Conservation (phyloP, 148 eudicot genomes). For the Selenicereus undatus region DNA sequence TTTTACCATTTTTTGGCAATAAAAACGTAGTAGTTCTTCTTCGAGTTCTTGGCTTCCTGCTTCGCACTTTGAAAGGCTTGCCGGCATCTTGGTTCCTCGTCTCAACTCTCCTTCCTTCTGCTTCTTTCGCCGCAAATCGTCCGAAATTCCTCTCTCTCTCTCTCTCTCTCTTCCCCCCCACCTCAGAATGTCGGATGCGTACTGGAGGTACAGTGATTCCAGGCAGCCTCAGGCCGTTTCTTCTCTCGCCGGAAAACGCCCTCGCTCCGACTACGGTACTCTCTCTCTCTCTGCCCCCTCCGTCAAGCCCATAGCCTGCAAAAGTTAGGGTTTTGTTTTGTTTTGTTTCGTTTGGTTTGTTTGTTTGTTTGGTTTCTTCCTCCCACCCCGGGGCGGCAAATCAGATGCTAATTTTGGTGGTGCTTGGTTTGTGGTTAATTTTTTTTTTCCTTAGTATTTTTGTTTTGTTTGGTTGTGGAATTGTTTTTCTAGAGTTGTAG, state of each 20-base stretch:
- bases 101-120: too few relatives aligned
- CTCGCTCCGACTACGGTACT: conserved; percentile 60
- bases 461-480: not conserved
- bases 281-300: not conserved
- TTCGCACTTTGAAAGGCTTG: too few relatives aligned
- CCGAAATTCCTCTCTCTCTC: not conserved
- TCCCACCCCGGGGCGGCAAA: too few relatives aligned
- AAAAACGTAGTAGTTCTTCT: too few relatives aligned
- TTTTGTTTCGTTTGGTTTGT: too few relatives aligned
- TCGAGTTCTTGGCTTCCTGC: too few relatives aligned
- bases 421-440: not conserved
- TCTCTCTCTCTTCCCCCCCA: not conserved
- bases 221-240: conserved; percentile 36
- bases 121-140: not conserved
- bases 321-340: conserved; percentile 19
- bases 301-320: too few relatives aligned
- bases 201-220: conserved; percentile 52
- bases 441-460: not conserved
- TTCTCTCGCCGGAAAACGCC: conserved; percentile 52
- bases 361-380: too few relatives aligned
- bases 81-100: too few relatives aligned
- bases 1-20: too few relatives aligned
- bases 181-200: conserved; percentile 45
- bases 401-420: too few relatives aligned
- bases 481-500: not conserved